Evolutionary conservation across 441 rosid species (phyloP).

Genomic region (Jatropha multifida): DNA sequence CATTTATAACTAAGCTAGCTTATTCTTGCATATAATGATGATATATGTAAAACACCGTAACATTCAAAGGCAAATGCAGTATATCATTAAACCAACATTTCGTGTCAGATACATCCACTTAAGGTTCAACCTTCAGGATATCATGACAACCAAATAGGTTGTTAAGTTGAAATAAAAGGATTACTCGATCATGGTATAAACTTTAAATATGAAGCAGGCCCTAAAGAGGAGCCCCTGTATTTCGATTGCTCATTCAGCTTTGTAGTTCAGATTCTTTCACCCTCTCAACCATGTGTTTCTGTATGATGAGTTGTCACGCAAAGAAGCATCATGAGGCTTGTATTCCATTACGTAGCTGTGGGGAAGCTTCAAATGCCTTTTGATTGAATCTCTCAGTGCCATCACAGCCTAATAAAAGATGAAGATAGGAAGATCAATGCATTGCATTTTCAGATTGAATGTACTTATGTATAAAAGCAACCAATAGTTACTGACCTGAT

Average conservation of each 20-base stretch:
- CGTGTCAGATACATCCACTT: neutral
- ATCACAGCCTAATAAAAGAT: constrained; percentile 71
- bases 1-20: neutral
- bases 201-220: constrained; percentile 6
- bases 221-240: neutral
- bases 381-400: constrained; percentile 93
- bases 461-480: neutral
- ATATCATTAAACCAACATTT: constrained; percentile 19
- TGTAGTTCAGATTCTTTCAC: constrained; percentile 26
- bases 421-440: neutral
- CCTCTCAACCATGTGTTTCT: constrained; percentile 98
- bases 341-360: constrained; percentile 90
- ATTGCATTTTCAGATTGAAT: neutral
- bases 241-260: constrained; percentile 10
- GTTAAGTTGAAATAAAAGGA: neutral
- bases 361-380: constrained; percentile 91
- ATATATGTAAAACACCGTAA: constrained; percentile 2
- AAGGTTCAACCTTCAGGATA: constrained; percentile 22
- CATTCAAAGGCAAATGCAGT: constrained; percentile 8
- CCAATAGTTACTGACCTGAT: constrained; percentile 53
- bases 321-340: constrained; percentile 93
- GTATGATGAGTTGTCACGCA: constrained; percentile 91
- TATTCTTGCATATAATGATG: neutral
- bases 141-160: constrained; percentile 19
- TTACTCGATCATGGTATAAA: neutral